These are phyloP conservation scores for Colletotrichum echinochloae DNA, from an alignment of 2,329 filamentous ascomycete genomes.

Conservation along the genomic window DNA sequence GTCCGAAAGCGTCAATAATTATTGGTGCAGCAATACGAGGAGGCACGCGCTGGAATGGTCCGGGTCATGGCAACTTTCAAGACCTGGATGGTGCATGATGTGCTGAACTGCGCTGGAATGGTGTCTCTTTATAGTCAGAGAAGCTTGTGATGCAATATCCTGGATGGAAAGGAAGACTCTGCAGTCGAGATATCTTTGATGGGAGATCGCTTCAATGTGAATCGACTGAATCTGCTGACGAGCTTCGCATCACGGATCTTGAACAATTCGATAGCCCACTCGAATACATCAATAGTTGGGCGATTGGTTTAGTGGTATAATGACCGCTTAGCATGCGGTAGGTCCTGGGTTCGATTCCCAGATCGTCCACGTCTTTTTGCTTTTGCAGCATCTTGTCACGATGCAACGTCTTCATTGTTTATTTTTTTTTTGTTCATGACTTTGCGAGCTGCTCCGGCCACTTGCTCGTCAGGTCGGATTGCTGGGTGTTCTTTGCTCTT, in stretches of 20 bases:
- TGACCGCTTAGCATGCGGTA: constrained; percentile 29
- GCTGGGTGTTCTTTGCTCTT: neutral
- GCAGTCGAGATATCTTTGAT: neutral
- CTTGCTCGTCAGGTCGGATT: neutral
- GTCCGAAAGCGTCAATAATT: neutral
- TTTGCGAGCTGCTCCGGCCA: neutral
- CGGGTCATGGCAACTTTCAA: neutral
- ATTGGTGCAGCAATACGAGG: neutral
- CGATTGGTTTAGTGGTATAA: constrained; percentile 28
- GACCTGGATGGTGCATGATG: neutral
- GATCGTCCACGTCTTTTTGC: neutral
- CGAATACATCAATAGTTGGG: too few species aligned
- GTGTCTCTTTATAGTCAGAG: neutral
- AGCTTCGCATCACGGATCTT: too few species aligned
- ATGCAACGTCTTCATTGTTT: fast-evolving
- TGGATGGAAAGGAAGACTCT: neutral
- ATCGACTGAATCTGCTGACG: neutral
- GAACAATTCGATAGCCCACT: too few species aligned
- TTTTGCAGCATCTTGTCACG: neutral
- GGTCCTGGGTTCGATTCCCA: constrained; percentile 24
- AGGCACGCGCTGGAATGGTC: neutral
- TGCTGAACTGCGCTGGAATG: fast-evolving
- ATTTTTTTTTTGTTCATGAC: neutral
- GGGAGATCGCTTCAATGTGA: neutral
- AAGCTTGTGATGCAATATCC: neutral